phyloP scores from a whole-genome alignment of 768 basidiomycete species.

The Pisolithus orientalis region DNA sequence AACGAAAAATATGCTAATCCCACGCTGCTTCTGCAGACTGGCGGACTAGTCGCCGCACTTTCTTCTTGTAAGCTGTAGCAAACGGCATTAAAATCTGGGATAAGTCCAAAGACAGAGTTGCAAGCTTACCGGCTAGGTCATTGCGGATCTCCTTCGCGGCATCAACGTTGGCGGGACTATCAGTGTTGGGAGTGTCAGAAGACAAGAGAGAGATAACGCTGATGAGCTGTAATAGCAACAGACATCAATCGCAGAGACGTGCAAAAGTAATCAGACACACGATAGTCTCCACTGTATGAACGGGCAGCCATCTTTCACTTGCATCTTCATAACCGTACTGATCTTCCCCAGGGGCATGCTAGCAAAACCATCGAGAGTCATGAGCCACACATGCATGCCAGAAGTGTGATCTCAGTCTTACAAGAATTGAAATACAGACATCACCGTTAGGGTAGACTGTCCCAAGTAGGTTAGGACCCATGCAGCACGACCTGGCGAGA shows the following conservation, averaged over 20 bases:
- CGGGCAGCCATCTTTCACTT: constrained; percentile 95
- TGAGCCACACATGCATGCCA: background rate
- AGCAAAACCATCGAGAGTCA: constrained; percentile 1
- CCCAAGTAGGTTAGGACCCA: background rate
- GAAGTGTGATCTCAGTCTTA: constrained; percentile 26
- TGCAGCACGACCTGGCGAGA: background rate
- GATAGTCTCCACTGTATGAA: constrained; percentile 95
- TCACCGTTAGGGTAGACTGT: constrained; percentile 88
- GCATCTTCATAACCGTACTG: constrained; percentile 97
- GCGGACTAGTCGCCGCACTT: constrained; percentile 84
- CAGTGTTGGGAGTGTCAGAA: constrained; percentile 83
- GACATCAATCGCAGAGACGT: background rate
- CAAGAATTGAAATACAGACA: constrained; percentile 95
- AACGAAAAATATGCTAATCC: constrained; percentile 37
- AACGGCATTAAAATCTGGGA: constrained; percentile 11
- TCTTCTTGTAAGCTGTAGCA: constrained; percentile 82
- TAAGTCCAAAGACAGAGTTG: background rate
- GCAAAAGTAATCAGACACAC: constrained; percentile 38
- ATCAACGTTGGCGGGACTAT: constrained; percentile 95
- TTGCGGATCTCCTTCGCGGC: constrained; percentile 85
- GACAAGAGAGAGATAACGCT: constrained; percentile 96
- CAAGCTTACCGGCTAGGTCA: constrained; percentile 47
- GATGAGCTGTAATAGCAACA: constrained; percentile 56
- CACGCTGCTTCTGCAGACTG: constrained; percentile 85
- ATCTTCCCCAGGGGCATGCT: constrained; percentile 96